Conservation (phyloP, 2,329 filamentous ascomycete species). For the Sporothrix inflata region DNA sequence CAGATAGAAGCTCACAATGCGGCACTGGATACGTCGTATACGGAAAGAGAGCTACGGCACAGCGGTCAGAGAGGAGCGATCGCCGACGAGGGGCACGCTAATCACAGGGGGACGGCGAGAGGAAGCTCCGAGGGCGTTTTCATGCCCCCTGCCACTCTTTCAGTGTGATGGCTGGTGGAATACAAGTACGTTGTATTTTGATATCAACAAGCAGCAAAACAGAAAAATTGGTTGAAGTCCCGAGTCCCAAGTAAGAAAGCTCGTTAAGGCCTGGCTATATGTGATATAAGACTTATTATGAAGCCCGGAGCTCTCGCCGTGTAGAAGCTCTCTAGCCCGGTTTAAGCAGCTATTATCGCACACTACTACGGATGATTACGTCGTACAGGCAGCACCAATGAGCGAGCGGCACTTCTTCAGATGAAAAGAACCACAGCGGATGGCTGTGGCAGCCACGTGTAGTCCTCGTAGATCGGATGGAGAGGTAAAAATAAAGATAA, state of each 20-base stretch:
- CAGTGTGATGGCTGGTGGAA: background rate
- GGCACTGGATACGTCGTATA: background rate
- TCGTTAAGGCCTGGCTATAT: no score
- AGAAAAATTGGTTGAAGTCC: no score
- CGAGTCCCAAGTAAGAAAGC: no score
- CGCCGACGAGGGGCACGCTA: background rate
- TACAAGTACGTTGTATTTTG: background rate
- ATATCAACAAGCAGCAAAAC: no score
- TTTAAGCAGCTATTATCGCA: background rate
- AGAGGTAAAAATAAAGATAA: background rate
- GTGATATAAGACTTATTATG: background rate
- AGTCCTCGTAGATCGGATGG: background rate
- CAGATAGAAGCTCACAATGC: background rate
- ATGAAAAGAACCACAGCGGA: slow-evolving; percentile 2
- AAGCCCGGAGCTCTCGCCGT: background rate
- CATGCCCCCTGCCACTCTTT: background rate
- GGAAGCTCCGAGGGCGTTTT: background rate
- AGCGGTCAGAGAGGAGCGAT: slow-evolving; percentile 9
- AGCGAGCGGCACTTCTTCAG: background rate
- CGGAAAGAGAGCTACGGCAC: background rate
- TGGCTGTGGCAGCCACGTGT: background rate
- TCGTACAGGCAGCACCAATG: background rate
- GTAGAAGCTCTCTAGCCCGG: background rate
- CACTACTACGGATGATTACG: background rate
- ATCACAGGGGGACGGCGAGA: background rate